Base-by-base conservation (phyloP, 495 filamentous ascomycete species). In the Barbatosphaeria neglecta region DNA sequence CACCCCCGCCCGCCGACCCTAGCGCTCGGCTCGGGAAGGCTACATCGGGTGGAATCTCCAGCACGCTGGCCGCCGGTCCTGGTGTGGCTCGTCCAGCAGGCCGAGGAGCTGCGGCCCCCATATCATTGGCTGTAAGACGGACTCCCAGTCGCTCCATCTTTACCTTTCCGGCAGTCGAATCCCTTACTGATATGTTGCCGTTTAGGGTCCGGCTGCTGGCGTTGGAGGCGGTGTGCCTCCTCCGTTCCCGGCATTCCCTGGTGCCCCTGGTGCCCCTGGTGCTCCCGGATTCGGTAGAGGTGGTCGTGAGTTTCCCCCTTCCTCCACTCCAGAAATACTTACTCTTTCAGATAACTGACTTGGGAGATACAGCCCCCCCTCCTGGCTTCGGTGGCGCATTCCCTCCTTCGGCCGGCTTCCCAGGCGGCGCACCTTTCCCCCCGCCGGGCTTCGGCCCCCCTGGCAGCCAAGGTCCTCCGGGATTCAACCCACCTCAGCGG, bases 1-100 rank as follows among this genome's bases (percentile, higher is more conserved):
- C 88, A 51, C 90, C 92, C 27, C 92, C 92, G n/a, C 89, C 92
- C 19, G 85, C 89, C 47, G 93, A 99, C 57, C 90, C 90, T 23
- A 84, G 89, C 53, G 82, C 90, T 23, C 81, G 92, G 65, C 74
- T 99, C 44, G 92, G 89, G 48, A 79, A 84, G 55, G 74, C 77
- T 48, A 86, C 81, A 22, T 74, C 84, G 23, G 78, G 77, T 50
- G 85, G 82, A 28, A 67, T 81, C 37, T 66, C 76, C 11, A 73
- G 82, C 16, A 80, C 85, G 41, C 72, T 94, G 50, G 71, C 79
- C 33, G 77, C 90, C 53, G 93, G 93, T 41, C 85, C 92, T 48
- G 92, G 92, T 53, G 87, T 96, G 58, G 82, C 85, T 51, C 83
- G 88, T 56, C 89, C 93, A 60, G 89, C 90, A 60, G 92, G 93